Conservation (phyloP, 2,329 filamentous ascomycete genomes). For the Eutypella sp. region DNA sequence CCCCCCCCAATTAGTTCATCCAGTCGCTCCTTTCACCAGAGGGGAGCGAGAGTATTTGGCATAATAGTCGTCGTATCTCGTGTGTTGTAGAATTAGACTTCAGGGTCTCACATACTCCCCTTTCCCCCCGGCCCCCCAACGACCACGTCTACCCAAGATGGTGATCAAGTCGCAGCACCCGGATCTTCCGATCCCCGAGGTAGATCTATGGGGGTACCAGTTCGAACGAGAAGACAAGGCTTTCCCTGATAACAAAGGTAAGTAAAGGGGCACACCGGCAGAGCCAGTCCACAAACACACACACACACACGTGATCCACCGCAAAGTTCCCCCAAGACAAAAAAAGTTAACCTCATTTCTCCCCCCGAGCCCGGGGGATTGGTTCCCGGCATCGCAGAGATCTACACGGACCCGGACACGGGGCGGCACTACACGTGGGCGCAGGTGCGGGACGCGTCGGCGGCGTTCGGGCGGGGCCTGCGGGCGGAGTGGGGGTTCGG, state of each 20-base stretch:
- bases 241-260: conserved; percentile 71
- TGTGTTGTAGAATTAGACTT: too few species aligned
- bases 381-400: conserved; percentile 48
- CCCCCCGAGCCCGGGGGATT: neutral
- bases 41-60: too few species aligned
- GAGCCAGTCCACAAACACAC: too few species aligned
- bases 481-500: conserved; percentile 71
- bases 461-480: conserved; percentile 77
- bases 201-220: conserved; percentile 74
- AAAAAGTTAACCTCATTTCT: conserved; percentile 2
- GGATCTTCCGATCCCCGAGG: conserved; percentile 62
- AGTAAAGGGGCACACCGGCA: too few species aligned
- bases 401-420: conserved; percentile 73
- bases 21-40: too few species aligned
- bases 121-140: too few species aligned
- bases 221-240: conserved; percentile 63
- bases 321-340: too few species aligned
- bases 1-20: too few species aligned
- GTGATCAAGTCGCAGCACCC: conserved; percentile 64
- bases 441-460: conserved; percentile 59
- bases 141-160: conserved; percentile 57
- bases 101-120: too few species aligned
- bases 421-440: conserved; percentile 64
- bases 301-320: too few species aligned
- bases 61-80: neutral